Conservation (phyloP, 306 rosid genomes). For the Datisca glomerata region DNA sequence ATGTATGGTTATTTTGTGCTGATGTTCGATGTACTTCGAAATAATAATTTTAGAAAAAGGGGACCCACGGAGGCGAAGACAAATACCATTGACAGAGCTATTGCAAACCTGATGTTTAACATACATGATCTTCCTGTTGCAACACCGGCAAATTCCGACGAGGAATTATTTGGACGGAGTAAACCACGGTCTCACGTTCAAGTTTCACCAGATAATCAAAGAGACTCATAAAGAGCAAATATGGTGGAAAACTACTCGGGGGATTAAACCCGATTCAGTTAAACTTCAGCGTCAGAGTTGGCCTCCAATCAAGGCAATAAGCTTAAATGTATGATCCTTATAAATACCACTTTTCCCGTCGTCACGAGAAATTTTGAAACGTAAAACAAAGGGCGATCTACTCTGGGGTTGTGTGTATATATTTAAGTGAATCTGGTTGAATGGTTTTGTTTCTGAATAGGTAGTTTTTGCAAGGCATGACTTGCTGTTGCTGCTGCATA, state of each 20-base stretch:
- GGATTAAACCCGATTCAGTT: too few species aligned
- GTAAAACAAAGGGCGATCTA: too few species aligned
- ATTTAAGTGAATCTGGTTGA: too few species aligned
- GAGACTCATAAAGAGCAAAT: constrained; percentile 14
- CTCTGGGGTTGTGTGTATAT: constrained; percentile 5
- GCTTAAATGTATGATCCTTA: too few species aligned
- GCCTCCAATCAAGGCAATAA: too few species aligned
- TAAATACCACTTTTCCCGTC: too few species aligned
- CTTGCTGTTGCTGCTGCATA: constrained; percentile 7
- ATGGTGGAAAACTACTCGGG: neutral
- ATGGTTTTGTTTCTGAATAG: too few species aligned
- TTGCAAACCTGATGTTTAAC: constrained; percentile 76
- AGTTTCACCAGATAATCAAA: constrained; percentile 14
- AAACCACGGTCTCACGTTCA: too few species aligned
- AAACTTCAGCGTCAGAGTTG: too few species aligned
- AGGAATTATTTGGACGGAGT: too few species aligned
- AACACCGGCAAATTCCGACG: too few species aligned
- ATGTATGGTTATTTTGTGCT: constrained; percentile 1
- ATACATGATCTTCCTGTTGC: constrained; percentile 30
- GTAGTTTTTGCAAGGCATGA: constrained; percentile 8
- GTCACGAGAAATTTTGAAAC: too few species aligned
- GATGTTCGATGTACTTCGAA: constrained; percentile 22
- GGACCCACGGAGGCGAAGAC: constrained; percentile 48
- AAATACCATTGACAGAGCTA: constrained; percentile 66
- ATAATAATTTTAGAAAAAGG: constrained; percentile 18